Percentiles rank a stretch among this genome's conserved stretches.
These are phyloP conservation scores for Aureobasidium leucospermi DNA, from an alignment of 2,329 filamentous ascomycete species.

Conservation along the genomic window DNA sequence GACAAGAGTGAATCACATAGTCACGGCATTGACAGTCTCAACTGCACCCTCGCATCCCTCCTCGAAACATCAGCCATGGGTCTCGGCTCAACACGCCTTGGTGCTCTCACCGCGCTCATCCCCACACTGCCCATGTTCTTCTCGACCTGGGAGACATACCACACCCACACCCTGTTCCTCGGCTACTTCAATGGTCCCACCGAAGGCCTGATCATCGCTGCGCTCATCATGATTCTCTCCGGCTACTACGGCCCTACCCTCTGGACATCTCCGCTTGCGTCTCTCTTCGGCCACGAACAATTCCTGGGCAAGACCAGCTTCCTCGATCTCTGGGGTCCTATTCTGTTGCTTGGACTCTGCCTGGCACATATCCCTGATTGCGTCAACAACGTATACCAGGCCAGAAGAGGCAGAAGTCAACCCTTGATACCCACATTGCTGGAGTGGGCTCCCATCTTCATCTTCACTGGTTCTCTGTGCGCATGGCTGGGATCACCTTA, in stretches of 20 bases:
- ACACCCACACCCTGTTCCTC: constrained; percentile 93
- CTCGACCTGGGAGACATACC: constrained; percentile 98
- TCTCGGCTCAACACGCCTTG: constrained; percentile 72
- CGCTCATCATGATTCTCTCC: constrained; percentile 74
- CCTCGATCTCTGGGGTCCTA: constrained; percentile 77
- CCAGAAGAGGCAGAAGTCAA: constrained; percentile 63
- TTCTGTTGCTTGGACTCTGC: constrained; percentile 40
- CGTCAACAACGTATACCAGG: constrained; percentile 74
- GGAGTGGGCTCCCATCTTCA: constrained; percentile 86
- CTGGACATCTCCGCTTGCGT: constrained; percentile 69
- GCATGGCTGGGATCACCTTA: constrained; percentile 88
- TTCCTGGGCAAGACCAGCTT: constrained; percentile 67
- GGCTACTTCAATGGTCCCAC: constrained; percentile 97
- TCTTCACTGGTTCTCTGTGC: constrained; percentile 67
- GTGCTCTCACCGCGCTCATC: constrained; percentile 83
- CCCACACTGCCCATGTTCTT: constrained; percentile 98
- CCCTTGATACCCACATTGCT: constrained; percentile 77
- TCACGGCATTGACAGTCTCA: constrained; percentile 95
- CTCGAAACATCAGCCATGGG: constrained; percentile 92
- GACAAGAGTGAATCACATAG: constrained; percentile 26
- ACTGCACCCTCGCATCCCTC: constrained; percentile 88
- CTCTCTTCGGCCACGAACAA: constrained; percentile 56
- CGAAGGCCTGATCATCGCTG: constrained; percentile 86
- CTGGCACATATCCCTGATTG: constrained; percentile 76
- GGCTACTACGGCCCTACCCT: constrained; percentile 83